Evolutionary conservation across 306 rosid species (phyloP).

Genomic region (Spatholobus suberectus): DNA sequence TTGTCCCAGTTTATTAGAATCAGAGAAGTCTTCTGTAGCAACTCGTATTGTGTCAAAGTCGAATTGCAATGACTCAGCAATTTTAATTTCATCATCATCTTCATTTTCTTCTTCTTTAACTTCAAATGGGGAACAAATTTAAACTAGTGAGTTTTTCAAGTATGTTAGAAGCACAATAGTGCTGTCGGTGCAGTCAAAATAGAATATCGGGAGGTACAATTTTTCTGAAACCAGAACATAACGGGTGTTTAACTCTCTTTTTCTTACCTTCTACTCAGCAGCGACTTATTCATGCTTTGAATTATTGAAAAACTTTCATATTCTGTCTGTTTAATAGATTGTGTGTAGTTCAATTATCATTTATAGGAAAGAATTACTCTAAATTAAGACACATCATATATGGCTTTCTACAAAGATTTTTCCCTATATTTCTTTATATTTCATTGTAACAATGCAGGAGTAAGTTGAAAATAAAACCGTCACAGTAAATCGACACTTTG

Average conservation of each 20-base stretch:
- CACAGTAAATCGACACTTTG: not conserved
- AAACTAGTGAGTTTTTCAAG: not conserved
- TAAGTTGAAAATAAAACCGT: not conserved
- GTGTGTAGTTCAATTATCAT: not conserved
- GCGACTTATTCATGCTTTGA: not conserved
- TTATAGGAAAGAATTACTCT: not conserved
- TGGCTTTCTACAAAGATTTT: not conserved
- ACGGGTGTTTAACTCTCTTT: no score
- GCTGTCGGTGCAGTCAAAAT: not conserved
- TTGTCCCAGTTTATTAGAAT: conserved; percentile 47
- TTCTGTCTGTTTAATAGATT: not conserved
- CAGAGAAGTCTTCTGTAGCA: conserved; percentile 44
- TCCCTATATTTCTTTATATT: not conserved
- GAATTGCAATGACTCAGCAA: conserved; percentile 24
- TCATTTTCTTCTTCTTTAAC: conserved; percentile 4
- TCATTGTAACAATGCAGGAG: not conserved
- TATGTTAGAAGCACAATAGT: no score
- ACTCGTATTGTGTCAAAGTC: conserved; percentile 33
- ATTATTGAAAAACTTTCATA: not conserved
- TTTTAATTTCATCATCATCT: conserved; percentile 29
- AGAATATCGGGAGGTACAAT: not conserved
- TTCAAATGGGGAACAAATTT: not conserved
- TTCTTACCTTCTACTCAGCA: not conserved
- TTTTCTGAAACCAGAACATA: not conserved
- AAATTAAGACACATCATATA: not conserved